phyloP scores from a whole-genome alignment of 352 stramenopile species.

The Albugo candida region DNA sequence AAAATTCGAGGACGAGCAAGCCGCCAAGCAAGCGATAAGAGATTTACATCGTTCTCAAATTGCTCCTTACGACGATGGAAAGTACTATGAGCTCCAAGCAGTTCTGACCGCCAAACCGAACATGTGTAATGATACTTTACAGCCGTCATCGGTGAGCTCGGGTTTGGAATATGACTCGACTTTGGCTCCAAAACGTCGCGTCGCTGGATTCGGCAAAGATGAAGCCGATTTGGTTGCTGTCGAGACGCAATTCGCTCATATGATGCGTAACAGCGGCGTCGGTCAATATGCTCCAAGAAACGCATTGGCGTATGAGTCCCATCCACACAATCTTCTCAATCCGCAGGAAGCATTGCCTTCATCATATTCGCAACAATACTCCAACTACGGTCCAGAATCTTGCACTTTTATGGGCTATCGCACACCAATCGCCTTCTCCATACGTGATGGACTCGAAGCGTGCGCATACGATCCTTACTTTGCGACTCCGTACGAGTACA shows the following conservation, averaged over 20 bases:
- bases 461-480: too few species aligned
- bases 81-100: slow-evolving; percentile 24
- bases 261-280: slow-evolving; percentile 35
- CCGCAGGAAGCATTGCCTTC: too few species aligned
- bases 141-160: background rate
- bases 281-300: background rate
- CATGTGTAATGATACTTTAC: slow-evolving; percentile 4
- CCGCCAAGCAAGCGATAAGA: slow-evolving; percentile 21
- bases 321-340: too few species aligned
- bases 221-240: slow-evolving; percentile 54
- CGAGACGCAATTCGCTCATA: slow-evolving; percentile 55
- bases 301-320: too few species aligned
- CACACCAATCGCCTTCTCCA: too few species aligned
- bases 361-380: too few species aligned
- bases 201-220: slow-evolving; percentile 14
- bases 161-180: slow-evolving; percentile 1
- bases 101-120: slow-evolving; percentile 49
- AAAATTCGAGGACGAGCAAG: slow-evolving; percentile 38
- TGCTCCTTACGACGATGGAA: slow-evolving; percentile 15
- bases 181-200: slow-evolving; percentile 1
- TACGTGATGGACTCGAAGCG: too few species aligned
- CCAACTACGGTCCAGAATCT: too few species aligned
- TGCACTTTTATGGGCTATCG: too few species aligned
- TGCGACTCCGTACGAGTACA: too few species aligned
- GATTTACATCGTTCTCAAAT: slow-evolving; percentile 45